Evolutionary conservation across 1,284 basidiomycete species (phyloP), one percentile per base, ranked within the genome.

Genomic region (Pseudozyma tsukubaensis): DNA sequence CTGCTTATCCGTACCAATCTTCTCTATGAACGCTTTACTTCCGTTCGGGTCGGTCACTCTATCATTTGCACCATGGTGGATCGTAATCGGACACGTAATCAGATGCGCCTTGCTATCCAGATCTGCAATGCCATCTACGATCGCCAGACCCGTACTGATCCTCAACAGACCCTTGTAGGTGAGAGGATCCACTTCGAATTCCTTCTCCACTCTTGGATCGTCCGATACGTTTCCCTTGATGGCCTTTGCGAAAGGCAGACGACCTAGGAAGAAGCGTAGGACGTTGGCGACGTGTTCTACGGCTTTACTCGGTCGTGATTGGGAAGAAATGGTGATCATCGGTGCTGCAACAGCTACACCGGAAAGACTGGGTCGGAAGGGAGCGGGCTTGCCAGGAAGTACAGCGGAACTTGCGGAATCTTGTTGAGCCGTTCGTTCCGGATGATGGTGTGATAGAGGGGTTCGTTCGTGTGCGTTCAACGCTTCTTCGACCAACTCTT

Each of bases 191-290:
- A 80, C 84, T 82, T 78, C 43, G 39, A 70, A 70, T 36, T 75
- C 75, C 16, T 60, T 62, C 32, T 82, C 69, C 6, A 88, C 87
- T 13, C 86, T 72, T 0, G 87, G 87, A 82, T 88, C 87, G 71
- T 87, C 86, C n/a, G 85, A 86, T 16, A 87, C 86, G 44, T 87
- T 87, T 43, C 87, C 86, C 80, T 72, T 77, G 60, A 88, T 86
- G 39, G 85, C 86, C 35, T 83, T 79, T 5, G 85, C 85, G 16
- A 88, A 65, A 4, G 87, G 87, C 4, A 88, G 76, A 2, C 85
- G 81, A 16, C 86, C 86, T 5, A 85, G 86, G 42, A 88, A 79
- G 63, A 78, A 84, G 39, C 81, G 72, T 29, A 88, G 67, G 1
- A 80, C 66, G 44, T 85, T 68, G 10, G 83, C 87, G 40, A 86